Evolutionary conservation across 2,329 filamentous ascomycete genomes (phyloP).

Genomic region (Colletotrichum sojae): DNA sequence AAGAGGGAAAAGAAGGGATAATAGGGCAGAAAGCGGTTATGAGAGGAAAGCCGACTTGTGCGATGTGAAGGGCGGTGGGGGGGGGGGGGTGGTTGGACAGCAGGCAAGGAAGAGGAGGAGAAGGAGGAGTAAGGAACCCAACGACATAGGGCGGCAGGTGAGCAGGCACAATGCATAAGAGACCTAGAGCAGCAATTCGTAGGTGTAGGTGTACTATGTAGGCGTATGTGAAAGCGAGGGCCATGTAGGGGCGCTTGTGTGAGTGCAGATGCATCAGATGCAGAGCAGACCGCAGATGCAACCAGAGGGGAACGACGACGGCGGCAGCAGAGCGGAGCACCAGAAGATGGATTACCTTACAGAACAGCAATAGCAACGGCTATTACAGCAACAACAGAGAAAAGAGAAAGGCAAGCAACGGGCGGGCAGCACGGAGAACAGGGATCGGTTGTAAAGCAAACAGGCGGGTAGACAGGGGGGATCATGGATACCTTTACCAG

Average conservation of each 20-base stretch:
- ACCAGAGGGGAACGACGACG: not conserved
- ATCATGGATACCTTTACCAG: not conserved
- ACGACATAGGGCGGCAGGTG: conserved; percentile 16
- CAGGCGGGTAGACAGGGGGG: not conserved
- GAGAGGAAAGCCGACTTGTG: conserved; percentile 22
- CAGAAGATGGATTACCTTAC: not conserved
- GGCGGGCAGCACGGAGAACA: no score
- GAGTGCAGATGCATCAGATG: conserved; percentile 29
- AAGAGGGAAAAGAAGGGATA: not conserved
- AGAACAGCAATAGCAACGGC: not conserved
- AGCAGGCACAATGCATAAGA: not conserved
- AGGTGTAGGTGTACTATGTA: not conserved
- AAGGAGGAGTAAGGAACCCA: not conserved
- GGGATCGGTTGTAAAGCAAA: not conserved
- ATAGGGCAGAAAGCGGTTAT: conserved; percentile 8
- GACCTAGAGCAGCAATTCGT: no score
- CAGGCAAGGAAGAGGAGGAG: no score
- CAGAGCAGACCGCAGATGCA: conserved; percentile 19
- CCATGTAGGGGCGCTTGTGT: conserved; percentile 12
- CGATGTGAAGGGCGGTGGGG: conserved; percentile 10
- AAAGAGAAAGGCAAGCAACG: no score
- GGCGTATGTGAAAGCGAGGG: conserved; percentile 14
- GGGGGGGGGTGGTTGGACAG: conserved; percentile 10
- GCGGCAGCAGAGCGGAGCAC: not conserved
- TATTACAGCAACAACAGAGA: not conserved